These are phyloP conservation scores for Phaeotremella skinneri DNA, from an alignment of 768 basidiomycete species.

Conservation along the genomic window DNA sequence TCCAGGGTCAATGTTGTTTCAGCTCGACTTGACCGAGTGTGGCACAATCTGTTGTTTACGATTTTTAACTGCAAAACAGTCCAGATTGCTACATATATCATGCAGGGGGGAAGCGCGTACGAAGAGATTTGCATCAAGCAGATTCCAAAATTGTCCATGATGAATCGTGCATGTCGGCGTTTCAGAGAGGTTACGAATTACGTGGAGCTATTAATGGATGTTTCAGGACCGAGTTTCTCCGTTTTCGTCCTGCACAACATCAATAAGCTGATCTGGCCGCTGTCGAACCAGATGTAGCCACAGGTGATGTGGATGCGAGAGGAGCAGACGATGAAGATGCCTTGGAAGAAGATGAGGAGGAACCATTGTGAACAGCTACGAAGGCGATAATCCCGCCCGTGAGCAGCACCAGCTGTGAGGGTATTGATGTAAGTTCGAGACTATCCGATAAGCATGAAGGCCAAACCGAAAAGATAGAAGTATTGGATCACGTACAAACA, in stretches of 20 bases:
- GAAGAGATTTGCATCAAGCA: too few relatives aligned
- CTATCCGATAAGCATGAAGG: background rate
- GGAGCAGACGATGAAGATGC: background rate
- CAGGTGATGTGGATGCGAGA: background rate
- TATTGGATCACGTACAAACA: background rate
- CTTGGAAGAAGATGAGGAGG: background rate
- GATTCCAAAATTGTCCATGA: too few relatives aligned
- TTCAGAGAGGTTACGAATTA: too few relatives aligned
- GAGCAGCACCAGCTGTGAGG: conserved; percentile 1
- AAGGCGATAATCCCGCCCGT: background rate
- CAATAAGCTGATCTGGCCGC: too few relatives aligned
- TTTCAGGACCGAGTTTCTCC: too few relatives aligned
- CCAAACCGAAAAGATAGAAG: background rate
- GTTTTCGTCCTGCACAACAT: too few relatives aligned
- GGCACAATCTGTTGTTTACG: background rate
- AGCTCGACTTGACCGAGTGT: background rate
- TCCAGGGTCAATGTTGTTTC: background rate
- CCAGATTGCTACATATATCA: too few relatives aligned
- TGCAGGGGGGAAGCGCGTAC: too few relatives aligned
- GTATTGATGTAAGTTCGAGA: background rate
- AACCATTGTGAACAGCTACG: background rate
- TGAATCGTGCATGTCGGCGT: too few relatives aligned
- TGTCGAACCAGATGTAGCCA: too few relatives aligned
- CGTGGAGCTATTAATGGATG: too few relatives aligned
- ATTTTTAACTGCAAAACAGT: too few relatives aligned